A percentile compares a stretch with the other conserved stretches of the same genome.
These are phyloP conservation scores for Elongisporangium senticosum DNA, from an alignment of 352 stramenopile genomes.

Conservation along the genomic window DNA sequence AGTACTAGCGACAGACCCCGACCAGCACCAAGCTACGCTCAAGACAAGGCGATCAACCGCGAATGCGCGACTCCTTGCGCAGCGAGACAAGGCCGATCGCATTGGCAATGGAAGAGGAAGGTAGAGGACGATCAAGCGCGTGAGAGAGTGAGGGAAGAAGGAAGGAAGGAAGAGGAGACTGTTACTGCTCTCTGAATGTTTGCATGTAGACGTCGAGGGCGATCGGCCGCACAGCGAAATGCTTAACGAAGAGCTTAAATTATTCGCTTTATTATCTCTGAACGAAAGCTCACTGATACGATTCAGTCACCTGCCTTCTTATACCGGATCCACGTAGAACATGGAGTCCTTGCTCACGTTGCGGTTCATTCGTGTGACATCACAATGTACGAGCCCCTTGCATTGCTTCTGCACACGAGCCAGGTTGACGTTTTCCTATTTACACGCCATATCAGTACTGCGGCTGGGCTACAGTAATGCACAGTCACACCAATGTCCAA, in stretches of 20 bases:
- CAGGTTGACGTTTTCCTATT: slow-evolving; percentile 30
- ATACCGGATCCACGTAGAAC: slow-evolving; percentile 35
- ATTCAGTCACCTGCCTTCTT: not conserved
- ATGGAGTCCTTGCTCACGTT: slow-evolving; percentile 58
- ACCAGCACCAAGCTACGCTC: not conserved
- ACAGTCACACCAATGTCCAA: slow-evolving; percentile 1
- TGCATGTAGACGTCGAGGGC: not conserved
- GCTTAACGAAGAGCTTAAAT: not conserved
- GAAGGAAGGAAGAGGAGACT: not conserved
- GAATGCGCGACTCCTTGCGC: not conserved
- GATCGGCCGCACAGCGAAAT: not conserved
- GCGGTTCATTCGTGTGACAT: slow-evolving; percentile 18
- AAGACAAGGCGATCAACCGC: not conserved
- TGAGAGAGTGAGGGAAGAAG: not conserved
- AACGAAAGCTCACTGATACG: not conserved
- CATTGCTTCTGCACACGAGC: slow-evolving; percentile 25
- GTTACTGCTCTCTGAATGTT: not conserved
- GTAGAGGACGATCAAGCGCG: not conserved
- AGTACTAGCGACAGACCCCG: not conserved
- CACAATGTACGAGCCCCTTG: slow-evolving; percentile 31
- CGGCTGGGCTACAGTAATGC: not conserved
- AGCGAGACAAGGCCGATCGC: not conserved
- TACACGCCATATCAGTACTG: not conserved
- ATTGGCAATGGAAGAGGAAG: not conserved
- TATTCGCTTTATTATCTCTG: not conserved